Conservation (phyloP, 2,329 filamentous ascomycete genomes). For the Botryotinia calthae region DNA sequence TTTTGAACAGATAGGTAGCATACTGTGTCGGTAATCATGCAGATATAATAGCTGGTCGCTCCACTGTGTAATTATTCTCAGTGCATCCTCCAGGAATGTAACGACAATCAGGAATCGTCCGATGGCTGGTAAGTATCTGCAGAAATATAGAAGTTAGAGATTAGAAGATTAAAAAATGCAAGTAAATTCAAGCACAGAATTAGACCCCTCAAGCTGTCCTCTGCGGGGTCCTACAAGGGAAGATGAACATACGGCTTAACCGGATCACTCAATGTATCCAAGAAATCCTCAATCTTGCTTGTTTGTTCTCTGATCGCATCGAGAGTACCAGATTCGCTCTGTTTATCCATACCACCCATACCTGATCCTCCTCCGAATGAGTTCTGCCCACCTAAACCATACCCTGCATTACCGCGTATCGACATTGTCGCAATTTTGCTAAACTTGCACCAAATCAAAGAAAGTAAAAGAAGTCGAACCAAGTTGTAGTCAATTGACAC, state of each 20-base stretch:
- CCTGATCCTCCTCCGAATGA: constrained; percentile 39
- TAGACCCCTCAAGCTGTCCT: constrained; percentile 14
- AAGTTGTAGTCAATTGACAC: background rate
- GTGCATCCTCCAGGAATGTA: constrained; percentile 94
- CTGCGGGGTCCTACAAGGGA: constrained; percentile 20
- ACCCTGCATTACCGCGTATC: constrained; percentile 54
- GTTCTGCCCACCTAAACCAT: constrained; percentile 41
- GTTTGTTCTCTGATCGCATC: constrained; percentile 92
- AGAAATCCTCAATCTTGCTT: constrained; percentile 93
- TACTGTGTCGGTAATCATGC: constrained; percentile 90
- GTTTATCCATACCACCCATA: constrained; percentile 34
- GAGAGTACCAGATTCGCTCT: constrained; percentile 48
- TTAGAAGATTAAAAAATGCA: constrained; percentile 24
- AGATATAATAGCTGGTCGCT: constrained; percentile 90
- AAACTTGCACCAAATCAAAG: constrained; percentile 30
- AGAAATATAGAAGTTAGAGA: constrained; percentile 26
- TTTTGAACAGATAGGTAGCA: constrained; percentile 16
- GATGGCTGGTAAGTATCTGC: constrained; percentile 87
- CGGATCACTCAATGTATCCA: constrained; percentile 85
- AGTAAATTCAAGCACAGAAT: background rate
- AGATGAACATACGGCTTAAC: constrained; percentile 78
- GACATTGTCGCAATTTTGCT: constrained; percentile 46
- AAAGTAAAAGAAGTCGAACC: background rate
- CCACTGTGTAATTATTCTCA: constrained; percentile 98
- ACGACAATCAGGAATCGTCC: constrained; percentile 97